Base-by-base conservation (phyloP, 2,329 filamentous ascomycete genomes). In the Cercospora zeina region DNA sequence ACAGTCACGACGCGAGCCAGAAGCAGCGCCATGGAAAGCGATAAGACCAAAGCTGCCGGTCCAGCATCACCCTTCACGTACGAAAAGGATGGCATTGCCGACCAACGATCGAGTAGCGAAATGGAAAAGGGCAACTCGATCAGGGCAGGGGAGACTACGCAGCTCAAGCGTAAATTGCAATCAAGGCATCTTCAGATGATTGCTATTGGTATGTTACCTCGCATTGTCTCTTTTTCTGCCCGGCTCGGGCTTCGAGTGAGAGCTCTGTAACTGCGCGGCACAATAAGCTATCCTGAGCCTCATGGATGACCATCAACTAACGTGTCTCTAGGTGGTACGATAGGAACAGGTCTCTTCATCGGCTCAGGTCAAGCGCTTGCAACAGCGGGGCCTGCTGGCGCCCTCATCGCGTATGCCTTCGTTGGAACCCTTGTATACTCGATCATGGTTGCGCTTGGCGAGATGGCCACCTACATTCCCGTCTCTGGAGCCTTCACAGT, bases 401-500 rank as follows among this genome's bases (percentile, higher is more conserved):
- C 79, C 11, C 71, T 83, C 49, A 73, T 78, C 63, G 77, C 78
- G 67, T 79, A 77, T 68, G 67, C 72, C 9, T 74, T 83, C 59
- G 75, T 82, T 57, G 75, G 77, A 39, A 74, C 80, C 19, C 63
- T 82, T 66, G 73, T 83, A 50, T 76, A 76, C 63, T 72, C 72
- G 34, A 73, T 79, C 69, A 81, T 87, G 59, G 81, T 81, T 53
- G 76, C 73, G 0, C 74, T 79, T 27, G 81, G 80, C 19, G 83
- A 85, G 73, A 83, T 88, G 77, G 83, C 85, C 21, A 81, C 85
- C 33, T 87, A 85, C 77, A 80, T 88, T 56, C 83, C 85, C 3
- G 74, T 86, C 65, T 78, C 83, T 30, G 81, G 82, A 69, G 78
- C 81, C 61, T 81, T 84, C 79, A 76, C 79, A 62, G 71, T 81